Conservation (phyloP, 1,139 yeast species). For the Zygoascus meyerae region DNA sequence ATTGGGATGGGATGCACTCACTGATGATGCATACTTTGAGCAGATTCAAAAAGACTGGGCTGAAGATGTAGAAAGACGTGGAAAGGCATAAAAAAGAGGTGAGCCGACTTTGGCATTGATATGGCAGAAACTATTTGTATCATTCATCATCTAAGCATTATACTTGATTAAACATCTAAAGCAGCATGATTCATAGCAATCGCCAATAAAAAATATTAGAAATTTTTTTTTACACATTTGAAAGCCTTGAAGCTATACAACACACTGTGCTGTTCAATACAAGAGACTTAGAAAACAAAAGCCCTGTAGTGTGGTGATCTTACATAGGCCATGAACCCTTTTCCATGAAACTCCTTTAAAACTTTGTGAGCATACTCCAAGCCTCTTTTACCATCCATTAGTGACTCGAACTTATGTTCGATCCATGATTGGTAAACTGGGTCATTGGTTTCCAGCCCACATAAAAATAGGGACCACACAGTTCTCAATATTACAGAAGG, state of each 20-base stretch:
- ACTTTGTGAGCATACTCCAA: neutral
- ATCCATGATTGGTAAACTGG: conserved; percentile 3
- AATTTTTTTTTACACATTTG: too few species aligned
- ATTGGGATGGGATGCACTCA: neutral
- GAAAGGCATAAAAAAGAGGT: neutral
- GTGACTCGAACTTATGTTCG: neutral
- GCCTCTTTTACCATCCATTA: neutral
- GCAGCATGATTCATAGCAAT: too few species aligned
- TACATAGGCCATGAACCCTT: neutral
- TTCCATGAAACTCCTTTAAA: neutral
- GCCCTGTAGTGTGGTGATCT: conserved; percentile 1
- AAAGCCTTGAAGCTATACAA: too few species aligned
- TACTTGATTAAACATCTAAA: too few species aligned
- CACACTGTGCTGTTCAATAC: too few species aligned
- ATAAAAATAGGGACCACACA: conserved; percentile 1
- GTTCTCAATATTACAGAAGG: neutral
- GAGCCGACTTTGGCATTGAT: too few species aligned
- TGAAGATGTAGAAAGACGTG: neutral
- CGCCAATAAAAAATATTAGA: too few species aligned
- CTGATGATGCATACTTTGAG: neutral
- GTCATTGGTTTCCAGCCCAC: conserved; percentile 1
- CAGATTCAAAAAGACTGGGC: neutral
- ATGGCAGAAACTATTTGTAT: too few species aligned
- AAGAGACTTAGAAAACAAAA: neutral
- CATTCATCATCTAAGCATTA: too few species aligned